These are phyloP conservation scores for Phanerodontia chrysosporium DNA, from an alignment of 768 basidiomycete species.

Conservation along the genomic window DNA sequence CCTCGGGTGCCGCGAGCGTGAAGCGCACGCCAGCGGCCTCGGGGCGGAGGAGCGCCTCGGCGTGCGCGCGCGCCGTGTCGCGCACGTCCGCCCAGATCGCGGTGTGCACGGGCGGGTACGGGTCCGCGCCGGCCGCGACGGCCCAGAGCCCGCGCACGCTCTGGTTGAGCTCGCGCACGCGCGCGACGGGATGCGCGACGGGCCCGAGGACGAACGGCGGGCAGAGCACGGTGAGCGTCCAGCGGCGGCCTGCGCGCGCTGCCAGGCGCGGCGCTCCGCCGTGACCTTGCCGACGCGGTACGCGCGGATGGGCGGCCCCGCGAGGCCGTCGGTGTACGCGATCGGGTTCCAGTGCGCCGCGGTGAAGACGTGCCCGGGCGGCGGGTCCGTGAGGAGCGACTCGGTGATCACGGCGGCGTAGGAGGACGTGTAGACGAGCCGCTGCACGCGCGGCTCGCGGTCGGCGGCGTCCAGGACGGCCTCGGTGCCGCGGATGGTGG, in stretches of 20 bases:
- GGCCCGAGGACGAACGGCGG: constrained; percentile 32
- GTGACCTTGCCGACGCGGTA: constrained; percentile 62
- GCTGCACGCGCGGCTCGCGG: constrained; percentile 39
- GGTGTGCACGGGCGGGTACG: background rate
- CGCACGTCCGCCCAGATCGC: constrained; percentile 18
- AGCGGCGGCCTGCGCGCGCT: constrained; percentile 20
- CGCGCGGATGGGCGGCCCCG: constrained; percentile 31
- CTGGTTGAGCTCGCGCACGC: constrained; percentile 32
- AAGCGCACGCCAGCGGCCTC: constrained; percentile 34
- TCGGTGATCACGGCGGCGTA: constrained; percentile 40
- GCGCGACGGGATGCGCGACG: constrained; percentile 11
- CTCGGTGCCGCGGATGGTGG: constrained; percentile 41
- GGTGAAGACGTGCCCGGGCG: constrained; percentile 26
- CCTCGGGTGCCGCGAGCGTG: constrained; percentile 22
- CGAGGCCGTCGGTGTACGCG: constrained; percentile 20
- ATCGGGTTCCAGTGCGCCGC: constrained; percentile 45
- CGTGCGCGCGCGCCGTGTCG: constrained; percentile 13
- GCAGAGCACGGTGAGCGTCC: constrained; percentile 31
- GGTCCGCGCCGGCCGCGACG: background rate
- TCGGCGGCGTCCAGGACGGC: constrained; percentile 25
- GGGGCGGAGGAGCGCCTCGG: constrained; percentile 12
- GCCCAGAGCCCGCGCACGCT: constrained; percentile 26
- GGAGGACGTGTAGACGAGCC: constrained; percentile 69
- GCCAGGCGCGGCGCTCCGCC: constrained; percentile 41
- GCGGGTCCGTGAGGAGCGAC: constrained; percentile 2